Evolutionary conservation across 352 stramenopile genomes (phyloP), one percentile per base, ranked within the genome.

Genomic region (Globisporangium cederbergense): DNA sequence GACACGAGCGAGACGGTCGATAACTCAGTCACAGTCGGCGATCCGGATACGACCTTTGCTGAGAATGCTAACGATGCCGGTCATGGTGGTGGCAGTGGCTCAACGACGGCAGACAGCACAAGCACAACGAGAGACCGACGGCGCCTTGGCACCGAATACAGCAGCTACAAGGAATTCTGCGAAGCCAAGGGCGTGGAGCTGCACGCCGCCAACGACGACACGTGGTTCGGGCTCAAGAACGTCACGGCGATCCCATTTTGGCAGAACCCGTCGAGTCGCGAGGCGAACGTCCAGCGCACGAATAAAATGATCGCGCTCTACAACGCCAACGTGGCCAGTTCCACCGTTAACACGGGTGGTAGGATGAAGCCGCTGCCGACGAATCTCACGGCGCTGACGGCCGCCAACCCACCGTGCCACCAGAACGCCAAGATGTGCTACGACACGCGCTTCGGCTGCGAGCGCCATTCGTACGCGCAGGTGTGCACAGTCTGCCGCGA

Each of bases 401-500:
- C 73, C 1, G 50, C 64, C 22, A 90, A 91, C 57, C 83, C 83
- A 38, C 72, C 75, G 46, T 91, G 83, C 65, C 85, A 88, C 50
- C 49, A 78, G 49, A 90, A 91, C 70, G 71, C 71, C 20, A 72
- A 81, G 53, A 52, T 61, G 7, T 91, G 82, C 64, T 84, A 78
- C 56, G 66, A 87, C 20, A 61, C 80, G 2, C 47, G 67, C 34
- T 87, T 79, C 42, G 82, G 82, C 36, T 91, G 82, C 55, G 50
- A 64, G 43, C 73, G 78, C 34, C 75, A 85, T 58, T 85, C 80
- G 51, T 87, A 87, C 62, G 78, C 75, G 5, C 82, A 90, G 54
- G 80, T 89, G 18, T 91, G 80, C 49, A 75, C 73, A 1, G 70
- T 90, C 20, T 90, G 82, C 61, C 71, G 71, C 6, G 74, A 73